Conservation (phyloP, 2,329 filamentous ascomycete genomes). For the Meredithiella fracta region DNA sequence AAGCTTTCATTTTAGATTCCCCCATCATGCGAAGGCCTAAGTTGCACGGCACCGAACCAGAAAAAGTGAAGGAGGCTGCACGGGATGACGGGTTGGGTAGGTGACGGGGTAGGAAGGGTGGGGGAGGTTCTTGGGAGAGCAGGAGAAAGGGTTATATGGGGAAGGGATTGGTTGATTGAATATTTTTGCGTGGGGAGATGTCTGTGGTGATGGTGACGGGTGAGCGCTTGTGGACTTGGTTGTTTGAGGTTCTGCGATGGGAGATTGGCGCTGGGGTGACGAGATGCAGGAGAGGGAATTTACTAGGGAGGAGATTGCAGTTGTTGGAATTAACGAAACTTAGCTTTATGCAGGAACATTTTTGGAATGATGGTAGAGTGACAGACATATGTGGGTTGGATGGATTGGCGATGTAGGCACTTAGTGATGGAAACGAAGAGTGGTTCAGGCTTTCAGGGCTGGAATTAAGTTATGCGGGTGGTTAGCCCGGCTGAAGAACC, state of each 20-base stretch:
- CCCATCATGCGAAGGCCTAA: conserved; percentile 1
- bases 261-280: not conserved
- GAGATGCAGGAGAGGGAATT: not conserved
- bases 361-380: not conserved
- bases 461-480: not conserved
- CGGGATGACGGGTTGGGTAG: too few relatives aligned
- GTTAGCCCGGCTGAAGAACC: not conserved
- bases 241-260: not conserved
- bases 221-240: not conserved
- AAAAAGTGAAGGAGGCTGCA: not conserved
- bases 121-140: too few relatives aligned
- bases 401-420: not conserved
- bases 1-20: not conserved
- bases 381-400: not conserved
- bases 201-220: not conserved
- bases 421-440: not conserved
- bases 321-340: not conserved
- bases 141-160: too few relatives aligned
- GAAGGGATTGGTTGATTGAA: too few relatives aligned
- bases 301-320: not conserved
- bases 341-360: not conserved
- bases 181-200: not conserved
- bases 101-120: too few relatives aligned
- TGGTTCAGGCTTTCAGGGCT: not conserved
- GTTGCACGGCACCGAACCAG: conserved; percentile 1